These are phyloP conservation scores for Mycosphaerella arachidis DNA, from an alignment of 2,329 filamentous ascomycete species.

Conservation along the genomic window DNA sequence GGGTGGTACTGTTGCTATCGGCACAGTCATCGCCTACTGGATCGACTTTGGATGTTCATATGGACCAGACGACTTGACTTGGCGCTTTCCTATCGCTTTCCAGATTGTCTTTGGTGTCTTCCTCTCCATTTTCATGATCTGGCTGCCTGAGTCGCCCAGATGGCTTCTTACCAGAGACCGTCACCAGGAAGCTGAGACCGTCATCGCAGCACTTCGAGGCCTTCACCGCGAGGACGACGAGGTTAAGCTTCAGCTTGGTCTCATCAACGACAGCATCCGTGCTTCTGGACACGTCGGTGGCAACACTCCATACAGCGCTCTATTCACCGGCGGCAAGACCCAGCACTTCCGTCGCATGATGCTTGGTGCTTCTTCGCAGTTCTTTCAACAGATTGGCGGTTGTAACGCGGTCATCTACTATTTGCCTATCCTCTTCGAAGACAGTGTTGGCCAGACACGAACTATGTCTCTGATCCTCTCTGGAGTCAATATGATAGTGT, in stretches of 20 bases:
- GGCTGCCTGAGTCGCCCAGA: slow-evolving; percentile 43
- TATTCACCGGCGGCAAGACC: slow-evolving; percentile 59
- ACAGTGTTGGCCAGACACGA: slow-evolving; percentile 48
- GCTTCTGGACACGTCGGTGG: slow-evolving; percentile 40
- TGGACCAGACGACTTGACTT: slow-evolving; percentile 34
- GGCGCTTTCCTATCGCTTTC: slow-evolving; percentile 51
- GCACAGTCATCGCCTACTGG: slow-evolving; percentile 50
- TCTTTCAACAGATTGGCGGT: slow-evolving; percentile 58
- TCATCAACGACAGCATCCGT: slow-evolving; percentile 58
- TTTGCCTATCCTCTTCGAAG: slow-evolving; percentile 39
- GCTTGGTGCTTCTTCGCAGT: slow-evolving; percentile 55
- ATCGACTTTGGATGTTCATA: slow-evolving; percentile 46
- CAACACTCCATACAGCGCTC: slow-evolving; percentile 46
- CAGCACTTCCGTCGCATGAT: slow-evolving; percentile 63
- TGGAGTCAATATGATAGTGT: slow-evolving; percentile 36
- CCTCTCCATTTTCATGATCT: slow-evolving; percentile 41
- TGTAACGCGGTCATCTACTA: slow-evolving; percentile 48
- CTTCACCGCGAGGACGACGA: slow-evolving; percentile 50
- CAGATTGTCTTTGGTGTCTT: slow-evolving; percentile 49
- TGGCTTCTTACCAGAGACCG: slow-evolving; percentile 44
- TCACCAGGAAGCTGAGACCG: slow-evolving; percentile 45
- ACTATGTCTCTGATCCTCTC: slow-evolving; percentile 43
- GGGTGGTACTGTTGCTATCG: slow-evolving; percentile 50
- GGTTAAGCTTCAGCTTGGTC: slow-evolving; percentile 57
- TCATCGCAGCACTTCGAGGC: slow-evolving; percentile 49